Evolutionary conservation across 2,329 filamentous ascomycete species (phyloP), one percentile per base, ranked within the genome.

Genomic region (Exophiala lecanii-corni): DNA sequence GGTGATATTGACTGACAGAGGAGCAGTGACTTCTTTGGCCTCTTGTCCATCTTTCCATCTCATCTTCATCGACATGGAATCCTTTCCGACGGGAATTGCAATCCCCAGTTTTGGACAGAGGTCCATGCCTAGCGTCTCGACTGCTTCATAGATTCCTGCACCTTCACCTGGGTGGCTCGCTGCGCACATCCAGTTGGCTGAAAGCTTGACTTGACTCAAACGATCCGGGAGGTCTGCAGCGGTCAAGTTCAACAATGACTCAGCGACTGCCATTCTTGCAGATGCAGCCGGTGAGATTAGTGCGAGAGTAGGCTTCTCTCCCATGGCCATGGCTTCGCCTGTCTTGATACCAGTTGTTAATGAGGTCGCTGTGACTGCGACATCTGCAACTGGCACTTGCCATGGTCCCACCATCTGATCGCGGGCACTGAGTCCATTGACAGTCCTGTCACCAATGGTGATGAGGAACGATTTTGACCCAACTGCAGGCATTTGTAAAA

Each of bases 31-130:
- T 54, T 89, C 89, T 69, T 86, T 92, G 10, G 75, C 68, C 49
- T 85, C 75, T 13, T 79, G 77, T 20, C 72, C 78, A 43, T 76
- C 70, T 49, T 72, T 71, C 54, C 91, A 85, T 59, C 81, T 84
- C 92, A 92, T 97, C 43, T 88, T 88, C 58, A 94, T 91, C 73
- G 96, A 96, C 92, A 98, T 97, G 0, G 91, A 97, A 64, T 98
- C 92, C 68, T 98, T 97, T 42, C 92, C 92, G 6, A 97, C 92
- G 3, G 92, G 92, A 47, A 98, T 97, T 44, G 85, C 88, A 49
- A 98, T 81, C 23, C 86, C 88, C n/a, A 97, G 75, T 56, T 85
- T 75, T 2, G 89, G 89, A 66, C 92, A 98, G 6, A 98, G 73
- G 36, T 94, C 85, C 79, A 95, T 84, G 36, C 89, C 89, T 45